phyloP scores from a whole-genome alignment of 106 monocot species.

The Chionographis japonica region DNA sequence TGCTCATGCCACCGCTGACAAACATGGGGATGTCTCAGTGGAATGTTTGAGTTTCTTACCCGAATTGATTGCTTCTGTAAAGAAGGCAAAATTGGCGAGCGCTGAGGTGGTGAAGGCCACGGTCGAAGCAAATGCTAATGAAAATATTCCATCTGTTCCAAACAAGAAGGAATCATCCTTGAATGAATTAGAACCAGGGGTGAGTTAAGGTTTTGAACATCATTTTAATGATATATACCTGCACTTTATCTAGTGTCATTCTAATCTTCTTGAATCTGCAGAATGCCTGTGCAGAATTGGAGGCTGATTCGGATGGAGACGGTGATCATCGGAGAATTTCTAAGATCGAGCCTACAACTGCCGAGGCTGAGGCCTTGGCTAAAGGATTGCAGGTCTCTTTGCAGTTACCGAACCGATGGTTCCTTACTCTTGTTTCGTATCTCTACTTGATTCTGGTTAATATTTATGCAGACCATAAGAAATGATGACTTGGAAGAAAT shows the following conservation, averaged over 20 bases:
- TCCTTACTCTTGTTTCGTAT: slow-evolving; percentile 3
- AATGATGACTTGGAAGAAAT: slow-evolving; percentile 91
- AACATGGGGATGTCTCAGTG: slow-evolving; percentile 5
- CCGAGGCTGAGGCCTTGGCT: slow-evolving; percentile 75
- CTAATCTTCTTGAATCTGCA: slow-evolving; percentile 26
- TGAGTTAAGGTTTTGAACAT: slow-evolving; percentile 20
- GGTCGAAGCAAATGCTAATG: slow-evolving; percentile 18
- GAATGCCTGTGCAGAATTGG: slow-evolving; percentile 41
- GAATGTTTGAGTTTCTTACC: slow-evolving; percentile 38
- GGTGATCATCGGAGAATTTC: slow-evolving; percentile 33
- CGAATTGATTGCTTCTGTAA: slow-evolving; percentile 48
- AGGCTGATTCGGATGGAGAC: slow-evolving; percentile 35
- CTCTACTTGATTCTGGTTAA: background rate
- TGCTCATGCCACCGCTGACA: slow-evolving; percentile 1
- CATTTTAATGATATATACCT: background rate
- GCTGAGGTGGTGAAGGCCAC: slow-evolving; percentile 36
- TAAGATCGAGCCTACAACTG: slow-evolving; percentile 68
- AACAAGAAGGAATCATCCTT: slow-evolving; percentile 18
- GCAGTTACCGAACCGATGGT: background rate
- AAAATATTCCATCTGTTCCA: slow-evolving; percentile 6
- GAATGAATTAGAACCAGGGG: slow-evolving; percentile 26
- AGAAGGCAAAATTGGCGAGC: slow-evolving; percentile 35
- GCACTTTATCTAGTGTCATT: background rate
- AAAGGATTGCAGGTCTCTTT: slow-evolving; percentile 80
- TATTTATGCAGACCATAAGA: slow-evolving; percentile 69